Base-by-base conservation (phyloP, 371 early-diverging fungal genomes). In the Mucor irregularis region DNA sequence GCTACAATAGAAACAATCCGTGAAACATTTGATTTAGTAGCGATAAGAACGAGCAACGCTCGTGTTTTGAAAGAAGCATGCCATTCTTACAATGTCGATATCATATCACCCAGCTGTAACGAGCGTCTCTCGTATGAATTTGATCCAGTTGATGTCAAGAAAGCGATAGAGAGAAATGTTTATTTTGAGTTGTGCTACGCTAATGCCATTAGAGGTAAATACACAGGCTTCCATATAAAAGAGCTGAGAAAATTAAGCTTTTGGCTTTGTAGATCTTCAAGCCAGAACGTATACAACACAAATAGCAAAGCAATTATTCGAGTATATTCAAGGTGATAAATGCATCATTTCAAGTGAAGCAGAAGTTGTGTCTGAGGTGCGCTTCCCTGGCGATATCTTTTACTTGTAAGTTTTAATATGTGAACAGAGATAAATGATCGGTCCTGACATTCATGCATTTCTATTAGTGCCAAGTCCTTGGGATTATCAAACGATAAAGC, bases 151-250 rank as follows among this genome's bases (percentile, higher is more conserved):
- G 47, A 49, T 43, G 47, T 71, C 9, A 43, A 64, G 33, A 42
- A 54, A 43, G 74, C 74, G 7, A 26, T 94, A 3, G 77, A 84
- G 16, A 79, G 88, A 22, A 90, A 92, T 17, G 70, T 93, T 14
- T 76, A 73, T 44, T 93, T 97, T 69, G 98, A 97, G 61, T 73
- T 97, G 21, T 74, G 81, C 19, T 95, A 93, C 58, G 73, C 81
- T 1, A 82, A 80, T 16, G 88, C 89, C 7, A 82, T 92, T 31
- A 60, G 87, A 74, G 93, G 90, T 87, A 69, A 58, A 54, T 31
- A 30, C 30, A n/a, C n/a, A 10, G 14, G n/a, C n/a, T n/a, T n/a
- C n/a, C n/a, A n/a, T n/a, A n/a, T n/a, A n/a, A n/a, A n/a, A n/a
- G n/a, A n/a, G n/a, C n/a, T n/a, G n/a, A n/a, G n/a, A n/a, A n/a